Evolutionary conservation across 108 stramenopile species (phyloP).

Genomic region (Ochromonas danica): DNA sequence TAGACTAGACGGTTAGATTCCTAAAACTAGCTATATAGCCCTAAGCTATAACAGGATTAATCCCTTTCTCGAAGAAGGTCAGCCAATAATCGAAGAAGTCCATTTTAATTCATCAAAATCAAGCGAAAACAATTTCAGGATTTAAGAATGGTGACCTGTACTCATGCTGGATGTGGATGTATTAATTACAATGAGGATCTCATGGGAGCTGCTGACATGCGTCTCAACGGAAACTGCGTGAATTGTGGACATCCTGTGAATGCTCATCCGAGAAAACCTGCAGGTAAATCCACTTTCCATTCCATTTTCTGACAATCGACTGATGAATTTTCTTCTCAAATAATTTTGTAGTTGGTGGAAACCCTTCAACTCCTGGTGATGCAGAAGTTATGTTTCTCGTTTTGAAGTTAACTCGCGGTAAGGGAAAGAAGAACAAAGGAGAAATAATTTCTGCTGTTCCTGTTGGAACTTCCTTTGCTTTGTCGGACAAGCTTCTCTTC

Average conservation of each 20-base stretch:
- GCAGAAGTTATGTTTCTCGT: slow-evolving; percentile 35
- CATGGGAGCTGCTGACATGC: slow-evolving; percentile 22
- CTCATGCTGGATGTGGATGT: slow-evolving; percentile 33
- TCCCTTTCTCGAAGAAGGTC: too few relatives aligned
- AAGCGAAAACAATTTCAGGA: slow-evolving; percentile 2
- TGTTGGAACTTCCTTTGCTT: slow-evolving; percentile 36
- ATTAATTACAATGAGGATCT: not conserved
- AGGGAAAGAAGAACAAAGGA: slow-evolving; percentile 34
- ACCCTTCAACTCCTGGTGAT: slow-evolving; percentile 35
- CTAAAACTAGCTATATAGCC: too few relatives aligned
- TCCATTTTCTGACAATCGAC: slow-evolving; percentile 32
- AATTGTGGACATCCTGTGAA: slow-evolving; percentile 2
- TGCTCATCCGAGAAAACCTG: slow-evolving; percentile 29
- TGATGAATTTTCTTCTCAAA: slow-evolving; percentile 33
- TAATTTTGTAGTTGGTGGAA: slow-evolving; percentile 35
- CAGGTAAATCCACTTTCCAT: slow-evolving; percentile 23
- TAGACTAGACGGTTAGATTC: too few relatives aligned
- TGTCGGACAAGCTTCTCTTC: slow-evolving; percentile 35
- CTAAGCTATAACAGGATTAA: too few relatives aligned
- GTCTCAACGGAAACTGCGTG: slow-evolving; percentile 20
- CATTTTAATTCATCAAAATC: slow-evolving; percentile 4
- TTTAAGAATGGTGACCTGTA: slow-evolving; percentile 23
- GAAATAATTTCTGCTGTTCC: slow-evolving; percentile 29
- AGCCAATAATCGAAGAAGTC: not conserved
- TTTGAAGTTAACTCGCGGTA: slow-evolving; percentile 36